Evolutionary conservation across 2,329 filamentous ascomycete genomes (phyloP).

Genomic region (Paraphoma sp.): DNA sequence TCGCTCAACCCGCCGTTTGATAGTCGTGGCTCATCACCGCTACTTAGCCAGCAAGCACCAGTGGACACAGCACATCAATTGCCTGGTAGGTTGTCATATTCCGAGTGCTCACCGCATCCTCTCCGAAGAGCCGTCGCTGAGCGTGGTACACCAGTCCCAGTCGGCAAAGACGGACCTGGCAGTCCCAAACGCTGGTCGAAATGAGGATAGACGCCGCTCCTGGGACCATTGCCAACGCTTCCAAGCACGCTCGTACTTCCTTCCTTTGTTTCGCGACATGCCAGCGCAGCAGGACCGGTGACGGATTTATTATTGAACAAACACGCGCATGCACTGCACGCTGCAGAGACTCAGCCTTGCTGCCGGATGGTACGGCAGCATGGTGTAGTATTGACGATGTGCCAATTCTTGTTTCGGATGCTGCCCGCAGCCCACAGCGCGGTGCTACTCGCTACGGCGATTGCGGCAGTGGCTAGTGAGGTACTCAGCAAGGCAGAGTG

Average conservation of each 20-base stretch:
- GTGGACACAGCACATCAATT: conserved; percentile 3
- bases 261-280: conserved; percentile 24
- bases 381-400: neutral
- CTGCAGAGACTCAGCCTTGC: conserved; percentile 12
- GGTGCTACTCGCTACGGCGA: neutral
- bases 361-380: conserved; percentile 23
- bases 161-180: conserved; percentile 21
- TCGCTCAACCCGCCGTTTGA: conserved; percentile 20
- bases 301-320: conserved; percentile 5
- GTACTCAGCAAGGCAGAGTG: conserved; percentile 16
- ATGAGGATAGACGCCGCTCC: conserved; percentile 16
- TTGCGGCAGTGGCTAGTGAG: neutral
- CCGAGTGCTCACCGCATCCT: conserved; percentile 14
- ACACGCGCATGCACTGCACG: conserved; percentile 9
- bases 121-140: conserved; percentile 9
- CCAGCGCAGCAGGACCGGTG: conserved; percentile 15
- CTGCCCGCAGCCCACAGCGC: neutral
- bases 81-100: conserved; percentile 6
- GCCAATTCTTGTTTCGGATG: neutral
- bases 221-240: conserved; percentile 4
- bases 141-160: conserved; percentile 11
- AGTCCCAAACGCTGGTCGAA: conserved; percentile 13
- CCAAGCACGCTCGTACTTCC: conserved; percentile 8
- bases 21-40: conserved; percentile 16
- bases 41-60: conserved; percentile 9